A percentile compares a stretch with the other conserved stretches of the same genome.
Evolutionary conservation across 164 flowering plant species (phyloP).

Genomic region (Chimonanthus praecox): DNA sequence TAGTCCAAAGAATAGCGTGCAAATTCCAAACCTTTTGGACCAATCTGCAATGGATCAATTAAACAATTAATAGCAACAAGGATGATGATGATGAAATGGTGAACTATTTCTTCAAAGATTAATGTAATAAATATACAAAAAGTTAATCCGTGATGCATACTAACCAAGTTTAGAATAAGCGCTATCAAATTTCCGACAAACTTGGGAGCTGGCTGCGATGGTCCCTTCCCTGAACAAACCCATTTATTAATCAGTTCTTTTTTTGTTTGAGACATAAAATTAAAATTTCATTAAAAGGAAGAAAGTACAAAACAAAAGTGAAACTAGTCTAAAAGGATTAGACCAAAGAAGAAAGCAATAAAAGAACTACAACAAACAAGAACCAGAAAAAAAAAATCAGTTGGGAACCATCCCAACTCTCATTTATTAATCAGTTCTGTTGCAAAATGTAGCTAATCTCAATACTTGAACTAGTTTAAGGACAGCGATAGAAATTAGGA

Average conservation of each 20-base stretch:
- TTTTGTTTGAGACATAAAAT: too few relatives aligned
- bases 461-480: too few relatives aligned
- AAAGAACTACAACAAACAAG: too few relatives aligned
- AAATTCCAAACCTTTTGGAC: constrained; percentile 95
- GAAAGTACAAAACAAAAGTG: too few relatives aligned
- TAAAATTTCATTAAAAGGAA: too few relatives aligned
- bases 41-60: constrained; percentile 49
- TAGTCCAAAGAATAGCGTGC: constrained; percentile 95
- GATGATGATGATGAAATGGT: background rate
- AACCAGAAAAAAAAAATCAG: too few relatives aligned
- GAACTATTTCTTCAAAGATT: background rate
- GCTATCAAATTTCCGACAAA: constrained; percentile 87
- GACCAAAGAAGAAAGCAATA: too few relatives aligned
- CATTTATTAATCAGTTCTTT: background rate
- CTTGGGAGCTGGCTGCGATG: constrained; percentile 82
- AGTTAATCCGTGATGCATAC: background rate
- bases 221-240: constrained; percentile 62
- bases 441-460: too few relatives aligned
- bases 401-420: too few relatives aligned
- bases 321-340: too few relatives aligned
- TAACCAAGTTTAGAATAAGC: constrained; percentile 73
- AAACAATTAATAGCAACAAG: background rate
- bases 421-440: too few relatives aligned
- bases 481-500: too few relatives aligned
- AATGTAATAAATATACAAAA: background rate